Evolutionary conservation across 2,329 filamentous ascomycete genomes (phyloP).

Genomic region (Peltaster fructicola): DNA sequence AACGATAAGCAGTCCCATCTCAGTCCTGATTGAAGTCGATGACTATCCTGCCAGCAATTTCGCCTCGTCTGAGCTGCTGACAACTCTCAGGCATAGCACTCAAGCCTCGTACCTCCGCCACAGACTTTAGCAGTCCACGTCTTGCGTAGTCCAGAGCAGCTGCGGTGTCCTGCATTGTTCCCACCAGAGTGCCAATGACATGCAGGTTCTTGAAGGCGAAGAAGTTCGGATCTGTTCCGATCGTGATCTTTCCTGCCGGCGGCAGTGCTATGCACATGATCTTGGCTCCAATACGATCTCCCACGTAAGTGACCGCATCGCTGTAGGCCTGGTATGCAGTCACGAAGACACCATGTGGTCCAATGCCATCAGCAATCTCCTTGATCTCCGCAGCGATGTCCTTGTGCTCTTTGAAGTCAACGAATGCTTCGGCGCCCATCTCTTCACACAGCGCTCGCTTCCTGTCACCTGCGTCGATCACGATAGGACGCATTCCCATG

Average conservation of each 20-base stretch:
- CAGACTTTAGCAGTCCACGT: constrained; percentile 32
- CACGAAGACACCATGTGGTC: constrained; percentile 27
- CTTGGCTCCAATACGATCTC: constrained; percentile 29
- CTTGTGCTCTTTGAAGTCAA: constrained; percentile 33
- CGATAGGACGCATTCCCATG: constrained; percentile 40
- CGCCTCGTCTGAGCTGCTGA: constrained; percentile 29
- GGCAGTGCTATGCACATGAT: constrained; percentile 32
- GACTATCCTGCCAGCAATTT: constrained; percentile 36
- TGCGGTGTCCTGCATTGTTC: constrained; percentile 30
- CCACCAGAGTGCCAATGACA: constrained; percentile 25
- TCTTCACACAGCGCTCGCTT: constrained; percentile 29
- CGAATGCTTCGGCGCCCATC: constrained; percentile 37
- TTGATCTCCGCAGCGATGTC: constrained; percentile 26
- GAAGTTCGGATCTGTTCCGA: constrained; percentile 19
- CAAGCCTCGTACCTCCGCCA: constrained; percentile 31
- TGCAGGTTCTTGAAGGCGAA: constrained; percentile 19
- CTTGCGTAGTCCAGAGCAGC: constrained; percentile 31
- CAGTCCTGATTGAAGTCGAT: constrained; percentile 33
- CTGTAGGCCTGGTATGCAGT: constrained; percentile 21
- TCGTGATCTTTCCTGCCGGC: constrained; percentile 18
- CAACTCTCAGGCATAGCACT: constrained; percentile 33
- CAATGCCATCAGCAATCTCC: constrained; percentile 28
- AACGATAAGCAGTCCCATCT: too few relatives aligned
- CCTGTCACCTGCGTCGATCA: constrained; percentile 33
- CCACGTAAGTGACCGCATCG: constrained; percentile 25